phyloP scores from a whole-genome alignment of 129 eudicot genomes.

The Flaveria trinervia region DNA sequence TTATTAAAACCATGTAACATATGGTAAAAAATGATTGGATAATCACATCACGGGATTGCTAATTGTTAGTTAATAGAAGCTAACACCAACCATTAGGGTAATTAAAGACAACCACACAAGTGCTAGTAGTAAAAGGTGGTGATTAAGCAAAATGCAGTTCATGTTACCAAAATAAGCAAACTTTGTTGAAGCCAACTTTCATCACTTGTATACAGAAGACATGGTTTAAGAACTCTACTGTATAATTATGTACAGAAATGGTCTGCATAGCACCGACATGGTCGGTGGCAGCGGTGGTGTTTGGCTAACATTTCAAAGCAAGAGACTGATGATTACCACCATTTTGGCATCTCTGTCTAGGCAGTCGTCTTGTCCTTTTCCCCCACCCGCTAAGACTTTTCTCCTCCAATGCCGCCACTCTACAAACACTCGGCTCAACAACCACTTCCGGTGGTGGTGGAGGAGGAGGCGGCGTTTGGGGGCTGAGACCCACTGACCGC shows the following conservation, averaged over 20 bases:
- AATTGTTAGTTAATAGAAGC: no score
- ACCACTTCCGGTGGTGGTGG: conserved; percentile 13
- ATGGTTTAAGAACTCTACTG: conserved; percentile 24
- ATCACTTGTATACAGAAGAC: conserved; percentile 19
- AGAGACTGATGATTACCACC: conserved; percentile 34
- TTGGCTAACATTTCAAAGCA: conserved; percentile 48
- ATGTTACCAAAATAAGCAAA: conserved; percentile 17
- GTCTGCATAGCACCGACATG: background rate
- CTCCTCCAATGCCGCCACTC: conserved; percentile 41
- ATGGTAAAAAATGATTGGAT: no score
- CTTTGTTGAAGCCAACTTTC: conserved; percentile 23
- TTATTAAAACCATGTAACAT: no score
- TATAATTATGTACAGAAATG: conserved; percentile 39
- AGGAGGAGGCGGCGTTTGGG: conserved; percentile 7
- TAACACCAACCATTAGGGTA: background rate
- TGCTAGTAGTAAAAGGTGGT: background rate
- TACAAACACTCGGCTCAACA: conserved; percentile 35
- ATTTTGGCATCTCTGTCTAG: conserved; percentile 58
- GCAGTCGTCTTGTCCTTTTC: conserved; percentile 75
- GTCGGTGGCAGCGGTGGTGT: background rate
- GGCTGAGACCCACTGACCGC: conserved; percentile 29
- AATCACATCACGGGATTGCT: no score
- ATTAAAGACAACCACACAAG: background rate
- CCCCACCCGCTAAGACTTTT: conserved; percentile 74
- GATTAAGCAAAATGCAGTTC: background rate